Base-by-base conservation (phyloP, 306 rosid species). In the Vigna trinervia region DNA sequence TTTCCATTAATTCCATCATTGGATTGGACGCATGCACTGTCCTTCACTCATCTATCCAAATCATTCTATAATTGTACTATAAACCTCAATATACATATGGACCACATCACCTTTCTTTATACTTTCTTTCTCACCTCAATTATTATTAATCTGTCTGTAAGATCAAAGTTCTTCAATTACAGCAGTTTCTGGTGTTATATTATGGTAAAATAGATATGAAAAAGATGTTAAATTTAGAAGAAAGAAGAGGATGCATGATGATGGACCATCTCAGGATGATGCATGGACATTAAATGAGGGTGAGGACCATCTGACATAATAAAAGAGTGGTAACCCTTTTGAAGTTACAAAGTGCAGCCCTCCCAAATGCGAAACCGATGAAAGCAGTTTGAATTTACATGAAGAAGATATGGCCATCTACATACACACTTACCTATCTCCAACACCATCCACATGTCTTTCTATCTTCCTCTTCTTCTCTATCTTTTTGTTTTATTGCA, bases 21-120 rank as follows among this genome's bases (percentile, higher is more conserved):
- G 50, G 50, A 12, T 3, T 83, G 83, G 68, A 73, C 86, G 86
- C 89, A 85, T 85, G 89, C 89, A 38, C 15, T 76, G 79, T 63
- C 19, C 77, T 12, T 54, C 87, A 82, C 83, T 83, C 85, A 86
- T 83, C 86, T 45, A 86, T 86, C 89, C 81, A 79, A 72, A 86
- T 86, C 89, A 76, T 80, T 83, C 67, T 74, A 65, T 65, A 61
- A 78, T 69, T 71, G 83, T 84, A 77, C 81, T 77, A 28, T 22
- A 78, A 62, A 50, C 26, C 23, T 76, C 71, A 30, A 36, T 26
- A 26, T 26, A 26, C 0, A 79, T 62, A 36, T 65, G 80, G 85
- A 84, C 87, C 87, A 84, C 87, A 22, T 22, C 23, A 34, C 34
- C 34, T 30, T 30, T 30, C 34, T 30, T 30, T 30, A 30, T 30